A percentile compares a stretch with the other conserved stretches of the same genome.
Conservation (phyloP, 1,139 yeast genomes). For the Zhuliangozyma blackwelliae region DNA sequence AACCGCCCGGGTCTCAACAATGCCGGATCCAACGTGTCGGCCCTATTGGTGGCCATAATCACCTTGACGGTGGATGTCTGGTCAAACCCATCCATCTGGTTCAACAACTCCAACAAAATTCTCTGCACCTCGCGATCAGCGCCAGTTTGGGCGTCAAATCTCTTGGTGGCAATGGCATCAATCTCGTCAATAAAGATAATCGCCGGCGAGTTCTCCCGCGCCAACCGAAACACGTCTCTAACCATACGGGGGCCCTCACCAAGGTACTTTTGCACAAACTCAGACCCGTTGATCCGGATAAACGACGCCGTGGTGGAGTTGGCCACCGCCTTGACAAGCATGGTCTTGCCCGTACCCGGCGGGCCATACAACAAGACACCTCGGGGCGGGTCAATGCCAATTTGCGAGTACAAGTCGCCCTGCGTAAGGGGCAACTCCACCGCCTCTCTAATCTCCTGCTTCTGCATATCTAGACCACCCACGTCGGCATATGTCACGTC, state of each 20-base stretch:
- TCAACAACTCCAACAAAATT: conserved; percentile 88
- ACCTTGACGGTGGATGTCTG: conserved; percentile 94
- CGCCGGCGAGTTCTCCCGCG: conserved; percentile 95
- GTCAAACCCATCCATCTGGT: conserved; percentile 99
- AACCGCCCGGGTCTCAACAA: conserved; percentile 96
- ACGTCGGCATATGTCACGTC: conserved; percentile 90
- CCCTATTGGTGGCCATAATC: conserved; percentile 98
- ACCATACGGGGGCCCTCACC: conserved; percentile 99
- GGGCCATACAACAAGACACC: conserved; percentile 97
- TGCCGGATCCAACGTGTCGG: conserved; percentile 97
- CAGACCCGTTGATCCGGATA: conserved; percentile 96
- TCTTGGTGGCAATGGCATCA: conserved; percentile 98
- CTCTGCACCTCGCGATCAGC: conserved; percentile 99
- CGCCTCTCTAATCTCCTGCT: conserved; percentile 97
- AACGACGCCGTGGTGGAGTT: conserved; percentile 93
- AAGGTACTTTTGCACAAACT: conserved; percentile 93
- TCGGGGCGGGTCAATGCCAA: conserved; percentile 98
- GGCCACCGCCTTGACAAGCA: conserved; percentile 98
- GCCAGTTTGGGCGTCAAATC: conserved; percentile 99
- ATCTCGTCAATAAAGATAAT: conserved; percentile 97
- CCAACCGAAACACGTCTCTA: conserved; percentile 93
- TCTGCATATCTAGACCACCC: conserved; percentile 99
- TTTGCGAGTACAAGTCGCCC: conserved; percentile 92
- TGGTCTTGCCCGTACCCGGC: conserved; percentile 99
- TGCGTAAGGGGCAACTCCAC: conserved; percentile 96